These are phyloP conservation scores for Wickerhamiella siamensis DNA, from an alignment of 805 yeast genomes.

Conservation along the genomic window DNA sequence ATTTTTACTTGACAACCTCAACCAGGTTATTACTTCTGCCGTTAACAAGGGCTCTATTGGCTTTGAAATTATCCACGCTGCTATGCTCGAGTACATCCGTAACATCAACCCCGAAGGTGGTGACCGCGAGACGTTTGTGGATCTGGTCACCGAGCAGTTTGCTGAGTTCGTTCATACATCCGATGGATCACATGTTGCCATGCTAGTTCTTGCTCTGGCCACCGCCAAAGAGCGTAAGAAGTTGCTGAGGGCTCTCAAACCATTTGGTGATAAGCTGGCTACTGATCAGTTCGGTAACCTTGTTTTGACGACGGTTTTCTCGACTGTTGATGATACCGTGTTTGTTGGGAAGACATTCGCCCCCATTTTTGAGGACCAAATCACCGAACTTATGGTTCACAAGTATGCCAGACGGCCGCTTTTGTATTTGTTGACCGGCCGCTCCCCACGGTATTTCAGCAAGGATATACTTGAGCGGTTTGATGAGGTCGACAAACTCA, in stretches of 20 bases:
- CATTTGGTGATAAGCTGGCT: slow-evolving; percentile 61
- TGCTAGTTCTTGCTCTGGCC: slow-evolving; percentile 62
- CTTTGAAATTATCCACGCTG: slow-evolving; percentile 89
- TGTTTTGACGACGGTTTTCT: slow-evolving; percentile 62
- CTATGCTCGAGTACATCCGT: slow-evolving; percentile 75
- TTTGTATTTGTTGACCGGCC: slow-evolving; percentile 62
- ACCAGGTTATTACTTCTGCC: slow-evolving; percentile 74
- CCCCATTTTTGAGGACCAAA: slow-evolving; percentile 35
- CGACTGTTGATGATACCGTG: slow-evolving; percentile 90
- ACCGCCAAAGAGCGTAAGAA: slow-evolving; percentile 84
- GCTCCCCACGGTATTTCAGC: slow-evolving; percentile 68
- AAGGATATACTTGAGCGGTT: slow-evolving; percentile 51
- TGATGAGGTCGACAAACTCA: slow-evolving; percentile 42
- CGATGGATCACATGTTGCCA: slow-evolving; percentile 88
- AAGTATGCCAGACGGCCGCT: slow-evolving; percentile 84
- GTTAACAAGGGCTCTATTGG: slow-evolving; percentile 94
- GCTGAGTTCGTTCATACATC: slow-evolving; percentile 92
- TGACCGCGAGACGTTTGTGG: slow-evolving; percentile 70
- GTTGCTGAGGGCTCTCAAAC: slow-evolving; percentile 56
- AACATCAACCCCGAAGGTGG: slow-evolving; percentile 42
- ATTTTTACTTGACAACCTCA: slow-evolving; percentile 58
- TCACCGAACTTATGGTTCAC: slow-evolving; percentile 44
- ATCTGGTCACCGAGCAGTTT: slow-evolving; percentile 68
- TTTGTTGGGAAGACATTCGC: slow-evolving; percentile 59
- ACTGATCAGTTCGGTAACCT: slow-evolving; percentile 76